Percentiles rank a stretch among this genome's conserved stretches.
phyloP scores from a whole-genome alignment of 129 eudicot genomes.

The Gnaphalium uliginosum region DNA sequence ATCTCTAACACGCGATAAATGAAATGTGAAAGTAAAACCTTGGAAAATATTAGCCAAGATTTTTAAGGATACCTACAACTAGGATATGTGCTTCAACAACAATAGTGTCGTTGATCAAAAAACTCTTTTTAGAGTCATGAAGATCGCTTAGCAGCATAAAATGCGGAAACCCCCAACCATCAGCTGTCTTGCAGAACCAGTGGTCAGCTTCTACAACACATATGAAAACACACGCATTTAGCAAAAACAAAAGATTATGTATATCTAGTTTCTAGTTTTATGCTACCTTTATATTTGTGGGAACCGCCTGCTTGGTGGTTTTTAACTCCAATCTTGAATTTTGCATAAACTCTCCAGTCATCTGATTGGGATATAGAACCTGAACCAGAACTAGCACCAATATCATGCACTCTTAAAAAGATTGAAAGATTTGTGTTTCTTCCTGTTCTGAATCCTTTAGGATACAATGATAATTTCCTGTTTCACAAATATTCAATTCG shows the following conservation, averaged over 20 bases:
- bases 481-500: conserved; percentile 9
- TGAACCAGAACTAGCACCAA: conserved; percentile 6
- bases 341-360: conserved; percentile 36
- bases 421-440: conserved; percentile 39
- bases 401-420: conserved; percentile 37
- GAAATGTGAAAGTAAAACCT: neutral
- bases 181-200: conserved; percentile 30
- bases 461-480: conserved; percentile 40
- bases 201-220: conserved; percentile 35
- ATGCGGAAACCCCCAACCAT: conserved; percentile 39
- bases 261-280: too few species aligned
- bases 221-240: too few species aligned
- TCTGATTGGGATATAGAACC: conserved; percentile 19
- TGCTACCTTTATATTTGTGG: conserved; percentile 27
- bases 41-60: conserved; percentile 14
- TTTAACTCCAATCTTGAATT: conserved; percentile 32
- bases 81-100: conserved; percentile 37
- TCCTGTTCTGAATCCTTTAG: conserved; percentile 36
- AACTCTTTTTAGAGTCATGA: conserved; percentile 33
- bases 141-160: conserved; percentile 34
- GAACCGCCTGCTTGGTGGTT: conserved; percentile 19
- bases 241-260: too few species aligned
- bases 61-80: conserved; percentile 32
- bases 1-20: neutral
- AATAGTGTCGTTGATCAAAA: conserved; percentile 28